Conservation (phyloP, 805 yeast genomes). For the Candida silvatica region DNA sequence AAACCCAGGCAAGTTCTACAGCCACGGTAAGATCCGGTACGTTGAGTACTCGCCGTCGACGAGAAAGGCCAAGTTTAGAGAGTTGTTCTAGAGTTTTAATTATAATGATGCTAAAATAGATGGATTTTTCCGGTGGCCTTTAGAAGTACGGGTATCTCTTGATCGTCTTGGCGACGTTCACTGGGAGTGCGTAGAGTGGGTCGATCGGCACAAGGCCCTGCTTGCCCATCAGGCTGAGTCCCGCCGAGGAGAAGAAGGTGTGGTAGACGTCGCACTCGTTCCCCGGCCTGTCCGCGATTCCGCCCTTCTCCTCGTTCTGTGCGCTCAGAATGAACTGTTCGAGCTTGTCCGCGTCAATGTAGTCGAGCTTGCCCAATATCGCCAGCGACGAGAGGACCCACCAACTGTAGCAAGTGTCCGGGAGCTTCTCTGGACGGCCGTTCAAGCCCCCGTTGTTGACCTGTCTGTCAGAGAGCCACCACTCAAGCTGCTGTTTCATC, state of each 20-base stretch:
- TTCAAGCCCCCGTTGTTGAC: conserved; percentile 83
- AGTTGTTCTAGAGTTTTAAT: conserved; percentile 30
- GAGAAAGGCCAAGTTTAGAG: conserved; percentile 41
- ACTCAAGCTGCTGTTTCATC: conserved; percentile 43
- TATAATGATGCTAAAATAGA: no score
- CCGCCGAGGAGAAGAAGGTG: conserved; percentile 85
- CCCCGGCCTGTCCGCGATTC: conserved; percentile 86
- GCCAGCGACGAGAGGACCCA: conserved; percentile 84
- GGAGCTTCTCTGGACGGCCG: conserved; percentile 92
- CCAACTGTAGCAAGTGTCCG: conserved; percentile 98
- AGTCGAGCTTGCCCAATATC: conserved; percentile 55
- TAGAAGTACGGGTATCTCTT: conserved; percentile 19
- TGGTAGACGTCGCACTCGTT: conserved; percentile 92
- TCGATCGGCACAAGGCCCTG: conserved; percentile 57
- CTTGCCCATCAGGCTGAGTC: conserved; percentile 66
- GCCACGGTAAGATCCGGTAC: conserved; percentile 47
- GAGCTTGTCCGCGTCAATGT: conserved; percentile 67
- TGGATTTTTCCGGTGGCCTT: no score
- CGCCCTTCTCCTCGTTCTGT: conserved; percentile 77
- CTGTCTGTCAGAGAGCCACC: conserved; percentile 94
- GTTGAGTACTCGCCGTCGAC: conserved; percentile 63
- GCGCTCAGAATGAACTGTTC: conserved; percentile 60
- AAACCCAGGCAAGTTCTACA: conserved; percentile 55
- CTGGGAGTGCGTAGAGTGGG: conserved; percentile 84
- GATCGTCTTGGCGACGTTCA: conserved; percentile 27